Evolutionary conservation across 2,329 filamentous ascomycete species (phyloP), one percentile per base, ranked within the genome.

Genomic region (Fusarium graminum): DNA sequence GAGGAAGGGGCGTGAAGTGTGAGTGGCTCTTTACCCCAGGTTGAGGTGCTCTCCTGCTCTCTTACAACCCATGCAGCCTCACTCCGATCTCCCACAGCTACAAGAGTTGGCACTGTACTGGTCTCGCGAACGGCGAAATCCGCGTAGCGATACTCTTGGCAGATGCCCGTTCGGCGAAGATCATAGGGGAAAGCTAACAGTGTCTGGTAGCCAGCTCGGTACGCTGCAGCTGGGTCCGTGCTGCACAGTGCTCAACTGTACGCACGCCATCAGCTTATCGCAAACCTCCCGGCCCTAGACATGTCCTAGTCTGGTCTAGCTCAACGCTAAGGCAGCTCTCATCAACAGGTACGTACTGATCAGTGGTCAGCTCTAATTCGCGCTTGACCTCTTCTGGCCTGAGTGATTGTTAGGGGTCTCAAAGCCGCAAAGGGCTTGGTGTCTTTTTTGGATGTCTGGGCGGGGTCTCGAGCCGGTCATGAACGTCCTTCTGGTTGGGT

Each of bases 211-310:
- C 29, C 1, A 8, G 16, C 17, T 45, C 52, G 47, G 60, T n/a
- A 55, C 36, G 46, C 32, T 36, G 38, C 60, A 63, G 61, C 42
- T 55, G 45, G 58, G 53, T 19, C 58, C 29, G 69, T 71, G 63
- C 53, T 13, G 39, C 36, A 49, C 50, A 45, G 17, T 50, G 17
- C 3, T 17, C 42, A 43, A 73, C 71, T 63, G 71, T 72, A 65
- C 64, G 67, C 69, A 69, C 64, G 67, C 56, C 71, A 71, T 73
- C 71, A 73, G 71, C 71, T 72, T 71, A 73, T 73, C 71, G 69
- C 62, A 68, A 67, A 72, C 69, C 57, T 71, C 61, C 71, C 63
- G 69, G 62, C 61, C 55, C 63, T 69, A 61, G 57, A 70, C 65
- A 32, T 47, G 64, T 66, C 34, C 59, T 72, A 73, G 71, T 46